Evolutionary conservation across 176 grass and related monocot species (phyloP).

Genomic region (Carex pumila): DNA sequence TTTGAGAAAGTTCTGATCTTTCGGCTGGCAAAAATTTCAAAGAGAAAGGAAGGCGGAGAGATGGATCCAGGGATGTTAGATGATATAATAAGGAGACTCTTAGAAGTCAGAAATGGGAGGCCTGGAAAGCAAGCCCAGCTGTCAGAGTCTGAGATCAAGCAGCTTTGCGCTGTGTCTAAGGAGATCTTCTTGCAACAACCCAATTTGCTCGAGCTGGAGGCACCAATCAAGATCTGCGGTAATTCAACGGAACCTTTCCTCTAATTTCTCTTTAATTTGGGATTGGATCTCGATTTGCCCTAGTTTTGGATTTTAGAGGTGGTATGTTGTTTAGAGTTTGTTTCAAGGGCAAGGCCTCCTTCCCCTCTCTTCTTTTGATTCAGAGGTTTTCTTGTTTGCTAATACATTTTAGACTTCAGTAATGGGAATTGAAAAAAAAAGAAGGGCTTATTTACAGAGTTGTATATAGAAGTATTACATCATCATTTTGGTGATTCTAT

Average conservation of each 20-base stretch:
- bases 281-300: not conserved
- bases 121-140: slow-evolving; percentile 47
- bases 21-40: not conserved
- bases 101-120: slow-evolving; percentile 30
- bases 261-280: slow-evolving; percentile 7
- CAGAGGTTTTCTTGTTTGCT: not conserved
- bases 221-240: slow-evolving; percentile 55
- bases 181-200: slow-evolving; percentile 41
- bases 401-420: not conserved
- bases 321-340: not conserved
- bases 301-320: not conserved
- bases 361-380: not conserved
- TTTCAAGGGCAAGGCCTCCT: not conserved
- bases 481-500: not conserved
- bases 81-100: slow-evolving; percentile 40
- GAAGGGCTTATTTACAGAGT: not conserved
- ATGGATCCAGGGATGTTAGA: slow-evolving; percentile 41
- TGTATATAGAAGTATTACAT: not conserved
- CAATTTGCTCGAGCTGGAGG: slow-evolving; percentile 44
- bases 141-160: slow-evolving; percentile 37
- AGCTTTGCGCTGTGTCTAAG: slow-evolving; percentile 36
- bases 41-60: not conserved
- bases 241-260: not conserved
- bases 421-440: not conserved
- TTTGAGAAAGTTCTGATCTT: slow-evolving; percentile 6